phyloP scores from a whole-genome alignment of 2,329 filamentous ascomycete genomes.

The Scytalidium sp. region DNA sequence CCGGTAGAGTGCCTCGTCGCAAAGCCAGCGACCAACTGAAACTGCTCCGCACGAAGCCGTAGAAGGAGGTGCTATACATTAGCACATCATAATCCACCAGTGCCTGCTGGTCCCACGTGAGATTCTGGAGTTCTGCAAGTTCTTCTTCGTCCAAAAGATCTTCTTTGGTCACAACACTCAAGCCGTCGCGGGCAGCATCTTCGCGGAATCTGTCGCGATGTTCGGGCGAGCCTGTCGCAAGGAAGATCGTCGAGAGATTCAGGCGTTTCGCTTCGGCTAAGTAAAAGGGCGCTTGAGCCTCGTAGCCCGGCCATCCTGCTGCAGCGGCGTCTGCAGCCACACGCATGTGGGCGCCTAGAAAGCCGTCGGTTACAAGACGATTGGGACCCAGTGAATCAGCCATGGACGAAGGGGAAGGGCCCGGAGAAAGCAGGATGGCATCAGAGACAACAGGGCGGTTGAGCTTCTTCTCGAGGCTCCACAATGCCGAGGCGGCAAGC shows the following conservation, averaged over 20 bases:
- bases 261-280: slow-evolving; percentile 25
- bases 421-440: slow-evolving; percentile 17
- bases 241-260: slow-evolving; percentile 31
- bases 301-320: slow-evolving; percentile 32
- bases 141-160: slow-evolving; percentile 39
- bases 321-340: slow-evolving; percentile 31
- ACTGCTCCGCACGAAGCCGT: slow-evolving; percentile 40
- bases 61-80: slow-evolving; percentile 38
- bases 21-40: slow-evolving; percentile 45
- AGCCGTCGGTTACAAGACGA: slow-evolving; percentile 16
- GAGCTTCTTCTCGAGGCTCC: slow-evolving; percentile 26
- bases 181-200: slow-evolving; percentile 29
- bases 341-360: slow-evolving; percentile 36
- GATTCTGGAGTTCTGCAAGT: slow-evolving; percentile 26
- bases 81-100: slow-evolving; percentile 50
- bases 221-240: slow-evolving; percentile 35
- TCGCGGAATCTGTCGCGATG: slow-evolving; percentile 33
- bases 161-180: slow-evolving; percentile 40
- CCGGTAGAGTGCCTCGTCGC: slow-evolving; percentile 13
- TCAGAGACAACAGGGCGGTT: slow-evolving; percentile 23
- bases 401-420: neutral
- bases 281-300: slow-evolving; percentile 30
- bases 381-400: neutral
- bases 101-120: slow-evolving; percentile 47
- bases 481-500: slow-evolving; percentile 30